Evolutionary conservation across 768 basidiomycete species (phyloP), one percentile per base, ranked within the genome.

Genomic region (Mycena maculata): DNA sequence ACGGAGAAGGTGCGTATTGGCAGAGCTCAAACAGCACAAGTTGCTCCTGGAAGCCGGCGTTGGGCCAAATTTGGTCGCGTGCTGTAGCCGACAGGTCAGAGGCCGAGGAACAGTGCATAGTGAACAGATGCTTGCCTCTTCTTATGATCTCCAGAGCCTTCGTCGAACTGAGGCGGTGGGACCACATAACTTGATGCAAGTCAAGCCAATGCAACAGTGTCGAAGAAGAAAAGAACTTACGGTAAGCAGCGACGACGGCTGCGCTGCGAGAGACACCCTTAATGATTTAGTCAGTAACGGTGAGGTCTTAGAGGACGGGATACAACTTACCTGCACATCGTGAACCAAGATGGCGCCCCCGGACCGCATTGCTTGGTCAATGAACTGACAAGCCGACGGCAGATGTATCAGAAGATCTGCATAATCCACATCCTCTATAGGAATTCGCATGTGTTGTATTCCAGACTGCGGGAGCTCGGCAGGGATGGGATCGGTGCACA

Each of bases 31-130:
- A 93, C 50, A 93, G 80, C 36, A 92, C 88, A 28, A 93, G 85
- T 71, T 93, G 92, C 78, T 92, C 90, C 63, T 90, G 88, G 77
- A 93, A 92, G 47, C 91, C 92, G n/a, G 90, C 86, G 67, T 88
- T 91, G 66, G 88, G 86, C 91, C 91, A 92, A 57, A 92, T 90
- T 73, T 92, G 90, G 76, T 91, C 88, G 53, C 91, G 89, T 52
- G 87, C 91, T 92, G 71, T 55, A 22, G 57, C 47, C 20, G 11
- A 60, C 25, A 36, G 36, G 31, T 60, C 18, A 66, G 27, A 5
- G 13, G 67, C 28, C 69, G 45, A 63, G 25, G 28, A 38, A 39
- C 47, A 23, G n/a, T 18, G 45, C 45, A 58, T 41, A 56, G 27
- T 59, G 27, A 64, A 45, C 20, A 38, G 52, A 41, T 70, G 63